Evolutionary conservation across 2,329 filamentous ascomycete species (phyloP), one percentile per base, ranked within the genome.

Genomic region (Arachnopeziza araneosa): DNA sequence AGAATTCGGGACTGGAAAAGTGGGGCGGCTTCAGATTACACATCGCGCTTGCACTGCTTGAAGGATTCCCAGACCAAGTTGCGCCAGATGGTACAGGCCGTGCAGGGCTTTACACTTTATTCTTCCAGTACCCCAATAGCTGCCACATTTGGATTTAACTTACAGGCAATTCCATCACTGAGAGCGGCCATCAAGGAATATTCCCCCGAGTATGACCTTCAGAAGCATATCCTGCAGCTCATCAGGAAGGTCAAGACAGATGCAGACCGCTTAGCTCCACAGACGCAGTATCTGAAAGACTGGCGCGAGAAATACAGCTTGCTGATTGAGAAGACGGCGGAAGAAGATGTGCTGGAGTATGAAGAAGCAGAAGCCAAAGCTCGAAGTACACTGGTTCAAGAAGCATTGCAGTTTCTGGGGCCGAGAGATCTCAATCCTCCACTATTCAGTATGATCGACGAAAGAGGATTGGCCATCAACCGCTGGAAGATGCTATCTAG

Each of bases 391-490:
- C 52, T 51, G 9, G 58, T 67, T 49, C 50, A 32, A 24, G 58
- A 65, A 50, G 67, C 66, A 14, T 50, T 67, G 24, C 60, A 66
- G 12, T 63, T 69, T 1, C 60, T 68, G 8, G 64, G 65, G 14
- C 63, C 66, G 14, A 57, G 63, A 24, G 62, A 67, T 22, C 30
- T 67, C 17, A 59, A 63, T 36, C 54, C 65, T 8, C 59, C 66
- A 14, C 26, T 67, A 0, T 65, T 64, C 50, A 61, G 56, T 50
- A 62, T 63, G 32, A 60, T 69, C 19, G 64, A 67, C 32, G 54
- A 57, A n/a, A 55, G 63, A 53, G 60, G 61, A 1, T 60, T 62
- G 24, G 60, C 60, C 1, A 66, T 67, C 54, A 69, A 69, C 30
- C 52, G 55, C 7, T 69, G 67, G 67, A 65, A 66, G 30, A 50